Evolutionary conservation across 2,329 filamentous ascomycete species (phyloP).

Genomic region (Curvularia sp.): DNA sequence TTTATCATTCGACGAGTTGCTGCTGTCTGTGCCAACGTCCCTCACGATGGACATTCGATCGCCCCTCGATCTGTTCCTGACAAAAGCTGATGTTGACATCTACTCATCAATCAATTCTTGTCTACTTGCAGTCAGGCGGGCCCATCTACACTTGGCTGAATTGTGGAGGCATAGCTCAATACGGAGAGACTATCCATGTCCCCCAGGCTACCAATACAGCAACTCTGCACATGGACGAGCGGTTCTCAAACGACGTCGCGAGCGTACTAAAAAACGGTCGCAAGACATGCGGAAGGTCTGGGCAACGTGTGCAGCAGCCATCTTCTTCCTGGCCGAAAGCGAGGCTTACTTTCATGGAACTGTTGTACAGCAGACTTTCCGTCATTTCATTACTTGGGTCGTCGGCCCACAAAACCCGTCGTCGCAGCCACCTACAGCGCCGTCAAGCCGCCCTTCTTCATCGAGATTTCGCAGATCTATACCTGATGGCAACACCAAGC

Average conservation of each 20-base stretch:
- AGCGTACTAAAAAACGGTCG: conserved; percentile 68
- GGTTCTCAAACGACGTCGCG: conserved; percentile 67
- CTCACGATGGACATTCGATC: conserved; percentile 76
- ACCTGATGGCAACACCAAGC: conserved; percentile 4
- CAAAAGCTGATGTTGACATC: conserved; percentile 73
- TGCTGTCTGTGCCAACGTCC: conserved; percentile 77
- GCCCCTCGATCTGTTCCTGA: conserved; percentile 87
- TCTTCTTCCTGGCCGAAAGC: conserved; percentile 88
- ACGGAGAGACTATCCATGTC: conserved; percentile 77
- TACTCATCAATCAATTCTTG: conserved; percentile 91
- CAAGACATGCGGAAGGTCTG: conserved; percentile 80
- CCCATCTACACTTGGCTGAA: conserved; percentile 82
- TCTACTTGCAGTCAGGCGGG: conserved; percentile 81
- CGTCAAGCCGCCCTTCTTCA: conserved; percentile 10
- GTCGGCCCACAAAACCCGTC: conserved; percentile 37
- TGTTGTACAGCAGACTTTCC: conserved; percentile 81
- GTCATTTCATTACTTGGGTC: conserved; percentile 80
- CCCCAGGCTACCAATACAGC: conserved; percentile 69
- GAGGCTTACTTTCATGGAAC: conserved; percentile 90
- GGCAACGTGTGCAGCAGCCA: conserved; percentile 85
- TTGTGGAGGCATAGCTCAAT: conserved; percentile 86
- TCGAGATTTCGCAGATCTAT: conserved; percentile 14
- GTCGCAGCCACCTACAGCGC: conserved; percentile 13
- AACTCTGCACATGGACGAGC: conserved; percentile 66
- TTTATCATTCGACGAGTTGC: conserved; percentile 75